These are phyloP conservation scores for Suillus brevipes DNA, from an alignment of 768 basidiomycete species.

Conservation along the genomic window DNA sequence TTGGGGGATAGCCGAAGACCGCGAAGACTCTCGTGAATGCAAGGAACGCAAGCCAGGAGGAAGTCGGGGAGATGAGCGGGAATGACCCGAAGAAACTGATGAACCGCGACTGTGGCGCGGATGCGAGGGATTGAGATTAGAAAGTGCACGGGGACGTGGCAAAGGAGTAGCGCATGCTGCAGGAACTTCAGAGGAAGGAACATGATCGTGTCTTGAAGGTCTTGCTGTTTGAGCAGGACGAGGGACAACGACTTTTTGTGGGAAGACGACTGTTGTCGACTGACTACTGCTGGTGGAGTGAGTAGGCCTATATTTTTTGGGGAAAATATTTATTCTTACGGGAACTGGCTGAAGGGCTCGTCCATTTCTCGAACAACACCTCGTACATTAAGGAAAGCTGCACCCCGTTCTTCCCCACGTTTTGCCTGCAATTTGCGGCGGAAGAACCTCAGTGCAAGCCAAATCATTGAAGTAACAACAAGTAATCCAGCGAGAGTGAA, in stretches of 20 bases:
- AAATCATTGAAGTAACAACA: slow-evolving; percentile 38
- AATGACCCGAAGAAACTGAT: slow-evolving; percentile 38
- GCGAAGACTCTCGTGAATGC: slow-evolving; percentile 15
- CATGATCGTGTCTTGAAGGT: slow-evolving; percentile 45
- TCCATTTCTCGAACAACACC: slow-evolving; percentile 12
- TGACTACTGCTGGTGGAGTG: slow-evolving; percentile 43
- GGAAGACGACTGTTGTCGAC: slow-evolving; percentile 52
- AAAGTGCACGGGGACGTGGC: slow-evolving; percentile 19
- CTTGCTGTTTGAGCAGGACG: slow-evolving; percentile 40
- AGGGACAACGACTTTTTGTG: slow-evolving; percentile 44
- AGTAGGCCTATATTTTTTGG: background rate
- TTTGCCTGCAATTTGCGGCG: slow-evolving; percentile 41
- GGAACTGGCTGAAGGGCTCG: slow-evolving; percentile 5
- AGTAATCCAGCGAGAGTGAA: slow-evolving; percentile 48
- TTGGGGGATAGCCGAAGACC: slow-evolving; percentile 32
- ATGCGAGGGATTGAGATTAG: slow-evolving; percentile 19
- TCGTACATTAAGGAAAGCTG: slow-evolving; percentile 39
- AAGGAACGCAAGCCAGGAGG: slow-evolving; percentile 10
- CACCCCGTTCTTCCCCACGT: slow-evolving; percentile 38
- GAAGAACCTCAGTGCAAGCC: slow-evolving; percentile 43
- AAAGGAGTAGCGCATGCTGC: slow-evolving; percentile 9
- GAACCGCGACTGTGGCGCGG: slow-evolving; percentile 36
- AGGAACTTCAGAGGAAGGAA: slow-evolving; percentile 39
- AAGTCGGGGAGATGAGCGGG: slow-evolving; percentile 30
- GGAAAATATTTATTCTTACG: slow-evolving; percentile 13